Evolutionary conservation across 768 basidiomycete genomes (phyloP), one percentile per base, ranked within the genome.

Genomic region (Leccinum arenicola): DNA sequence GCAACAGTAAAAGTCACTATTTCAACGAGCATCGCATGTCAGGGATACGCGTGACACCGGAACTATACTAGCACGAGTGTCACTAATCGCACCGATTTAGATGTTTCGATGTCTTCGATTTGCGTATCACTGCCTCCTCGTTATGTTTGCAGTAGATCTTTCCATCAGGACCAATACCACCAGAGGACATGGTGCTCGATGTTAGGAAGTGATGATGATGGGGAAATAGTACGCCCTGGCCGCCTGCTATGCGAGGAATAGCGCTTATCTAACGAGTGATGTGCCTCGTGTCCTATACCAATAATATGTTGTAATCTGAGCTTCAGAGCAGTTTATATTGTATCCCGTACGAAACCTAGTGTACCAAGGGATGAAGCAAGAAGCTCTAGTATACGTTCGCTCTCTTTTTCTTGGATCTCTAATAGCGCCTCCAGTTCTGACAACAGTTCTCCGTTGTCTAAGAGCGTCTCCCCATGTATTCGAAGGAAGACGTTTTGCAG

Each of bases 401-500:
- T 89, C 77, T 98, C 94, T 70, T 77, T 83, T 67, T 77, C 74
- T 73, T 98, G 95, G 62, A 85, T 82, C 33, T 74, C 78, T 64
- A 81, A 72, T 56, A 99, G 70, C 58, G 67, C 76, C 65, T 85
- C 78, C 68, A 99, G 65, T 19, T 79, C 79, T 4, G 68, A 70
- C 55, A 75, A 74, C 60, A 95, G 66, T 71, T 94, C 94, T 3
- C 72, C 70, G 68, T 91, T 91, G 21, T 77, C 80, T 33, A 93
- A 78, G 31, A 98, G 75, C 0, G 87, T 77, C 56, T 98, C 95
- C 4, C 88, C 88, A 69, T 98, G 95, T 54, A 91, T 80, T 17
- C 84, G 84, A 45, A 98, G 75, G 72, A 97, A 93, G 2, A 96
- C 88, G 62, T 80, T 86, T 66, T 94, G 81, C 68, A 95, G 80